A percentile compares a stretch with the other conserved stretches of the same genome.
Evolutionary conservation across 768 basidiomycete species (phyloP).

Genomic region (Fistulinella prunicolor): DNA sequence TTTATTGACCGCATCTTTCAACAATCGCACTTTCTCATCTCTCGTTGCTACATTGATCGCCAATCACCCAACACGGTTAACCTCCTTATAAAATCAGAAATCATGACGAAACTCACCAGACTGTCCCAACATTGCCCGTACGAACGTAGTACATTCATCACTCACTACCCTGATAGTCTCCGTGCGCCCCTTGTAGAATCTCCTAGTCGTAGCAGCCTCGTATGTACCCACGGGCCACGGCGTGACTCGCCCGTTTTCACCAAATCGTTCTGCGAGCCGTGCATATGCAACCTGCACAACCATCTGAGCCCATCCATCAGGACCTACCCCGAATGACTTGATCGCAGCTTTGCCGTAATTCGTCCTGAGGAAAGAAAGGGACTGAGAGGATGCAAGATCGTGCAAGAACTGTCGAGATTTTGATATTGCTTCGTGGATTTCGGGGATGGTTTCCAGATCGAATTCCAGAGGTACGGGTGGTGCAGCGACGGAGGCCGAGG

Average conservation of each 20-base stretch:
- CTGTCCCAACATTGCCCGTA: constrained; percentile 65
- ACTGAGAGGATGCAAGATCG: constrained; percentile 61
- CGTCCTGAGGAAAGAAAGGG: constrained; percentile 60
- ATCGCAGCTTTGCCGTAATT: constrained; percentile 83
- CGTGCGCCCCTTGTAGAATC: constrained; percentile 85
- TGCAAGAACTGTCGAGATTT: constrained; percentile 53
- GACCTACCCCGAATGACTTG: constrained; percentile 85
- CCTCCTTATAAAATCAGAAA: not conserved
- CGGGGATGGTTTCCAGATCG: constrained; percentile 45
- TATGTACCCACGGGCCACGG: constrained; percentile 77
- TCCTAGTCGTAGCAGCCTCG: constrained; percentile 89
- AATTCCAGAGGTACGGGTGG: constrained; percentile 59
- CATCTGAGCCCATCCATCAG: constrained; percentile 95
- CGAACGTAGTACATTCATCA: constrained; percentile 73
- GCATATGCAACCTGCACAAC: constrained; percentile 86
- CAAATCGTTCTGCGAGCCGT: constrained; percentile 50
- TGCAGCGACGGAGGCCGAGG: constrained; percentile 12
- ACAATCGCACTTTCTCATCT: constrained; percentile 49
- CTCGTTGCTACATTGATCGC: constrained; percentile 16
- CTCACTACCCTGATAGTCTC: constrained; percentile 90
- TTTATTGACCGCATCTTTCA: constrained; percentile 58
- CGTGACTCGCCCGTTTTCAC: constrained; percentile 18
- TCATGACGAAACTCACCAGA: constrained; percentile 22
- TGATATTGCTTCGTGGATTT: constrained; percentile 44
- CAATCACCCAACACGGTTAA: not conserved